These are phyloP conservation scores for Rossbeevera mucosa DNA, from an alignment of 768 basidiomycete species.

Conservation along the genomic window DNA sequence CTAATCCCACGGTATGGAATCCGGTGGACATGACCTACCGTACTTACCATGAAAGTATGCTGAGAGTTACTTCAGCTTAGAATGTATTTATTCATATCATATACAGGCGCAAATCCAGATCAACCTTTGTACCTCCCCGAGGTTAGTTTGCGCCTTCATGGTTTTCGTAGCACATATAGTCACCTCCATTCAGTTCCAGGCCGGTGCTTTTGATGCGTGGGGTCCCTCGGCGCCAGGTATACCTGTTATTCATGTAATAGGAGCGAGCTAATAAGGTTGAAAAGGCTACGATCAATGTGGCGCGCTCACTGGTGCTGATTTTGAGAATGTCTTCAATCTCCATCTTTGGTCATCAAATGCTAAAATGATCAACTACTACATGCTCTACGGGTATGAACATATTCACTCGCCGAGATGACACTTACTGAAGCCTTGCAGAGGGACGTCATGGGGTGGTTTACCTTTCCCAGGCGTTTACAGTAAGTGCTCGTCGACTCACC, in stretches of 20 bases:
- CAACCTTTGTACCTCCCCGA: slow-evolving; percentile 73
- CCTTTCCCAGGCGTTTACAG: slow-evolving; percentile 75
- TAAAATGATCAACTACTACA: slow-evolving; percentile 80
- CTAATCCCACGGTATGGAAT: slow-evolving; percentile 62
- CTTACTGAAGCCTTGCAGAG: slow-evolving; percentile 39
- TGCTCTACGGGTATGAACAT: slow-evolving; percentile 64
- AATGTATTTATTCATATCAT: slow-evolving; percentile 28
- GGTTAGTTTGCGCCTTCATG: slow-evolving; percentile 32
- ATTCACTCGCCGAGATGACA: not conserved
- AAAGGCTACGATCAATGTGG: slow-evolving; percentile 62
- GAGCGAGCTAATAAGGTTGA: not conserved
- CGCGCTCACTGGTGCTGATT: slow-evolving; percentile 64
- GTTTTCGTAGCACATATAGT: slow-evolving; percentile 5
- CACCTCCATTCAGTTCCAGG: slow-evolving; percentile 51
- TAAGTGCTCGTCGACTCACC: slow-evolving; percentile 15
- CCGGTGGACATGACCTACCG: slow-evolving; percentile 62
- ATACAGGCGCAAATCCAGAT: slow-evolving; percentile 36
- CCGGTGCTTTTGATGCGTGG: slow-evolving; percentile 79
- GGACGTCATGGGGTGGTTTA: slow-evolving; percentile 81
- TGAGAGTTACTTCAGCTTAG: not conserved
- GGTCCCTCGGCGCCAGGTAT: slow-evolving; percentile 65
- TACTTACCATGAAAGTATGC: slow-evolving; percentile 49
- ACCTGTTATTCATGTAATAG: not conserved
- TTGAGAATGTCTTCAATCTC: slow-evolving; percentile 75
- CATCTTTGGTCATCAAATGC: slow-evolving; percentile 78